These are phyloP conservation scores for Monilinia aucupariae DNA, from an alignment of 2,329 filamentous ascomycete species.

Conservation along the genomic window DNA sequence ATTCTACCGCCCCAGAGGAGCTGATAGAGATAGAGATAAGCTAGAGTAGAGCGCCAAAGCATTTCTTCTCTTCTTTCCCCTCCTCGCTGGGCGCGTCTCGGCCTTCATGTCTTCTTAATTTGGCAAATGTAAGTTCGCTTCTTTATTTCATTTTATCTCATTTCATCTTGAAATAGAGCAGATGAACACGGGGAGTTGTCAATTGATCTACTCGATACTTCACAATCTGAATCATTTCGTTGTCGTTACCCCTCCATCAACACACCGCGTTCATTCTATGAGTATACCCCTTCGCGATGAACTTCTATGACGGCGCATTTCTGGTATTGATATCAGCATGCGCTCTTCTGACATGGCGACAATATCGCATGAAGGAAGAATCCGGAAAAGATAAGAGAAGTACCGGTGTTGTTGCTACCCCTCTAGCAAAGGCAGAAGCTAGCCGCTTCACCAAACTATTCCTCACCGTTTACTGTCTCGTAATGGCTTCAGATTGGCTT, in stretches of 20 bases:
- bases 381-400: constrained; percentile 21
- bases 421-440: constrained; percentile 30
- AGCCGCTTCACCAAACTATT: constrained; percentile 34
- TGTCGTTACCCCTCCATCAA: constrained; percentile 5
- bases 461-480: constrained; percentile 43
- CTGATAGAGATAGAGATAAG: no score
- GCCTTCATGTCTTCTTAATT: neutral
- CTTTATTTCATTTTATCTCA: neutral
- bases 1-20: constrained; percentile 3
- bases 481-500: constrained; percentile 49
- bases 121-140: neutral
- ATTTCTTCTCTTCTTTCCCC: no score
- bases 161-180: neutral
- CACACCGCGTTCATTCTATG: neutral
- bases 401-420: constrained; percentile 19
- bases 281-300: constrained; percentile 20
- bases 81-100: constrained; percentile 14
- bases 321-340: constrained; percentile 27
- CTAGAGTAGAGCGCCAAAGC: no score
- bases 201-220: neutral
- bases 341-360: constrained; percentile 30
- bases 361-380: constrained; percentile 25
- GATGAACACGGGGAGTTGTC: neutral
- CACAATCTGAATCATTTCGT: neutral
- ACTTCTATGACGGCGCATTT: constrained; percentile 30